phyloP scores from a whole-genome alignment of 176 grass and related monocot genomes.

The Triticum urartu region DNA sequence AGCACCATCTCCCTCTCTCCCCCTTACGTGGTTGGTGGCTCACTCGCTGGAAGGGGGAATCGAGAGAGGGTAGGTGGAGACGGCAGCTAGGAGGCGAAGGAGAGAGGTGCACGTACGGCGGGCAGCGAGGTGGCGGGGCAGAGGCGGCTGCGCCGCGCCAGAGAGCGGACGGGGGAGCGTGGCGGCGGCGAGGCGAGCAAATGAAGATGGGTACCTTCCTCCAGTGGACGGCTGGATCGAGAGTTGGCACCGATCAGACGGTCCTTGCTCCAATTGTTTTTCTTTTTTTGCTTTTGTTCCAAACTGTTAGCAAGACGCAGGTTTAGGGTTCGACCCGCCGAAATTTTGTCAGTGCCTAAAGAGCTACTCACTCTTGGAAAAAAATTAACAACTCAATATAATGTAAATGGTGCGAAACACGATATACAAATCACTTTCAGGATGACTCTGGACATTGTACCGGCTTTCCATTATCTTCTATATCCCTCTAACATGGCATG shows the following conservation, averaged over 20 bases:
- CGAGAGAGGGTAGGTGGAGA: background rate
- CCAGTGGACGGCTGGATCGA: background rate
- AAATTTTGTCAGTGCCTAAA: too few relatives aligned
- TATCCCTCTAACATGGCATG: too few relatives aligned
- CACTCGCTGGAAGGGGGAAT: background rate
- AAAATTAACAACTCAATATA: too few relatives aligned
- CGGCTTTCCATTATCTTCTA: too few relatives aligned
- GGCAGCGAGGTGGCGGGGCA: background rate
- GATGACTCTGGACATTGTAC: too few relatives aligned
- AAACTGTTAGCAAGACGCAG: too few relatives aligned
- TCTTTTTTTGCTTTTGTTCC: too few relatives aligned
- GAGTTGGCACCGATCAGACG: background rate
- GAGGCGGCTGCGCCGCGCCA: background rate
- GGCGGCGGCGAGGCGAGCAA: background rate
- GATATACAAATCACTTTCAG: too few relatives aligned
- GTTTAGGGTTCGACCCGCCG: too few relatives aligned
- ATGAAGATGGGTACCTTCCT: background rate
- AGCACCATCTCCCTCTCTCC: conserved; percentile 43
- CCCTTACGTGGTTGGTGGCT: background rate
- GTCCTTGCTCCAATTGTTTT: background rate
- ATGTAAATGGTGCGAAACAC: too few relatives aligned
- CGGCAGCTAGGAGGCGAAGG: background rate
- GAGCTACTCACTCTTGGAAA: too few relatives aligned
- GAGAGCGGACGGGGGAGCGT: background rate
- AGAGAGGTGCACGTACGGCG: background rate